phyloP scores from a whole-genome alignment of 192 early-diverging fungal genomes.

The Spinellus fusiger region DNA sequence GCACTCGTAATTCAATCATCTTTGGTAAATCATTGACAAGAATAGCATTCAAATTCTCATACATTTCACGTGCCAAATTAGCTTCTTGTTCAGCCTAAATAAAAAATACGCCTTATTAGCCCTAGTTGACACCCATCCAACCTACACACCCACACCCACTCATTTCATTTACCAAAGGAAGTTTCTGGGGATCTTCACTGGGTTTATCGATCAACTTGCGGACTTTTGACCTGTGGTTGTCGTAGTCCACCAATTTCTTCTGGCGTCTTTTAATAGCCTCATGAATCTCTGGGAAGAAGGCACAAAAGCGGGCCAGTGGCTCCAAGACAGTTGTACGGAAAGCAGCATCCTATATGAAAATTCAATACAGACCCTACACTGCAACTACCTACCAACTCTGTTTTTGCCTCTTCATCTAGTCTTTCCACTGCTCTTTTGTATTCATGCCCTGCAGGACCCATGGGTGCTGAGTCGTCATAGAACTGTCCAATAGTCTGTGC shows the following conservation, averaged over 20 bases:
- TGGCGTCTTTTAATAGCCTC: conserved; percentile 86
- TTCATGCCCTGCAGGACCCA: conserved; percentile 64
- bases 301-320: conserved; percentile 79
- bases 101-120: not conserved
- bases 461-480: conserved; percentile 77
- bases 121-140: no score
- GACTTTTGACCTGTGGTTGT: conserved; percentile 63
- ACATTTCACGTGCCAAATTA: conserved; percentile 65
- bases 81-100: conserved; percentile 77
- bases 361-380: not conserved
- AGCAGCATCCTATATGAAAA: conserved; percentile 63
- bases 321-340: conserved; percentile 86
- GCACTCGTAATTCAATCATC: conserved; percentile 81
- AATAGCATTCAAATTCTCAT: conserved; percentile 75
- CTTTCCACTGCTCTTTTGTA: conserved; percentile 80
- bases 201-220: conserved; percentile 81
- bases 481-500: conserved; percentile 86
- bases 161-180: conserved; percentile 47
- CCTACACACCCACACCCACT: not conserved
- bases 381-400: conserved; percentile 63
- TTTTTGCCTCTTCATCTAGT: conserved; percentile 73
- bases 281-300: conserved; percentile 90
- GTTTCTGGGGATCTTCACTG: conserved; percentile 57
- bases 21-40: conserved; percentile 85
- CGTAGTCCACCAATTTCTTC: conserved; percentile 88